Base-by-base conservation (phyloP, 2,329 filamentous ascomycete species). In the Scopulariopsis brevicaulis region DNA sequence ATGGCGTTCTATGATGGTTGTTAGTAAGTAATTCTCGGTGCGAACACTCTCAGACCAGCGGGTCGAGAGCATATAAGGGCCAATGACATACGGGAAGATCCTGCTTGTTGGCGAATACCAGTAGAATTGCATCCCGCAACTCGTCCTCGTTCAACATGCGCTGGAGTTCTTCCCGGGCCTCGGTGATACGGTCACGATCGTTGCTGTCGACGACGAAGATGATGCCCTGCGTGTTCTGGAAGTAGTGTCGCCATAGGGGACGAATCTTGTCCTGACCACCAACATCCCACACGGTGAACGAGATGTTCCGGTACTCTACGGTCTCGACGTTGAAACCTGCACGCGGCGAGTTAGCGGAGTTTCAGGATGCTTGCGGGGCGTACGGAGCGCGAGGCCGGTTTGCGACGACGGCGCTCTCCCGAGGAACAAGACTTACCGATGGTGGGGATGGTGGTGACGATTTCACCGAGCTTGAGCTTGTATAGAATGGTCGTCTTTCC, bases 401-500 rank as follows among this genome's bases (percentile, higher is more conserved):
- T 25, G 22, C 28, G 51, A 53, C 20, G 11, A 24, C 24, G 10
- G 28, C 24, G 51, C 51, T 53, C 11, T 20, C 15, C n/a, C 15
- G 40, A n/a, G 6, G 11, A 46, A 18, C 6, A 50, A 15, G 24
- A 61, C 83, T 77, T 86, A 91, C 88, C 94, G 71, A 97, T 96
- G 71, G 94, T 99, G 67, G 94, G 94, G 71, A 99, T 99, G 67
- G 94, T 99, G 72, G 94, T 97, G 74, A 97, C 94, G 73, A 96
- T 94, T 82, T 96, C 89, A 79, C 94, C 93, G 71, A 99, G 89
- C 85, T 99, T 99, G 76, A 99, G 86, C 85, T 99, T 99, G 83
- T 99, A 99, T 68, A 99, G 86, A 73, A 99, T 99, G 69, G 94
- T 99, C 71, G 94, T 99, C 85, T 99, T 99, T 88, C 94, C 94